Percentiles rank a stretch among this genome's conserved stretches.
These are phyloP conservation scores for Orbilia quercus DNA, from an alignment of 2,329 filamentous ascomycete genomes.

Conservation along the genomic window DNA sequence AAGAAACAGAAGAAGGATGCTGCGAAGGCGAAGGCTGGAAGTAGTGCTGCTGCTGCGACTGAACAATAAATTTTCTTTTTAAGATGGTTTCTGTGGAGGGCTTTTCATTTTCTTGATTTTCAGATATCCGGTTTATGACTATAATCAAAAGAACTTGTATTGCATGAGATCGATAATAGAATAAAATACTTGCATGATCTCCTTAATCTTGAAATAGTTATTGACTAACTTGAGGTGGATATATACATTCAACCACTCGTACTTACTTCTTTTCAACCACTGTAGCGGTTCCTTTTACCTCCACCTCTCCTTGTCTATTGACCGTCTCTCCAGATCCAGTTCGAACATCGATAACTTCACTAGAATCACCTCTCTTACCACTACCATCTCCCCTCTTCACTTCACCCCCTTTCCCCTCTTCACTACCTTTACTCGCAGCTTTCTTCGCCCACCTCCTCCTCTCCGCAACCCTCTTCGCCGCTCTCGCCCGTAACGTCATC, in stretches of 20 bases:
- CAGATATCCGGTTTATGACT: slow-evolving; percentile 24
- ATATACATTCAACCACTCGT: too few relatives aligned
- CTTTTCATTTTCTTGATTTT: slow-evolving; percentile 3
- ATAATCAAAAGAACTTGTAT: neutral
- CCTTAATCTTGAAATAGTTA: neutral
- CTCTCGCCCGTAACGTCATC: slow-evolving; percentile 21
- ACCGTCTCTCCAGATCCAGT: neutral
- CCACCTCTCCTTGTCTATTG: neutral
- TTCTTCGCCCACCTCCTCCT: neutral
- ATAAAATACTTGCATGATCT: neutral
- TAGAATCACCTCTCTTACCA: neutral
- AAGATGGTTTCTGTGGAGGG: neutral
- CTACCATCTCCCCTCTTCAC: neutral
- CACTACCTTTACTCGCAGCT: neutral
- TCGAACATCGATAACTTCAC: neutral
- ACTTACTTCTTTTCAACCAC: slow-evolving; percentile 6
- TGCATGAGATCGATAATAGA: slow-evolving; percentile 20
- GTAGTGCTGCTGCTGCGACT: slow-evolving; percentile 1
- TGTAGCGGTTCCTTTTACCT: neutral
- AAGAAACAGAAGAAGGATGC: neutral
- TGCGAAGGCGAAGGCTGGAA: slow-evolving; percentile 11
- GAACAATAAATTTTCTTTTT: neutral
- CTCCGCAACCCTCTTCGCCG: slow-evolving; percentile 8
- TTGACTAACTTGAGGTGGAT: too few relatives aligned
- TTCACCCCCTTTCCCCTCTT: neutral